These are phyloP conservation scores for Anethum foeniculum DNA, from an alignment of 140 eudicot species.

Conservation along the genomic window DNA sequence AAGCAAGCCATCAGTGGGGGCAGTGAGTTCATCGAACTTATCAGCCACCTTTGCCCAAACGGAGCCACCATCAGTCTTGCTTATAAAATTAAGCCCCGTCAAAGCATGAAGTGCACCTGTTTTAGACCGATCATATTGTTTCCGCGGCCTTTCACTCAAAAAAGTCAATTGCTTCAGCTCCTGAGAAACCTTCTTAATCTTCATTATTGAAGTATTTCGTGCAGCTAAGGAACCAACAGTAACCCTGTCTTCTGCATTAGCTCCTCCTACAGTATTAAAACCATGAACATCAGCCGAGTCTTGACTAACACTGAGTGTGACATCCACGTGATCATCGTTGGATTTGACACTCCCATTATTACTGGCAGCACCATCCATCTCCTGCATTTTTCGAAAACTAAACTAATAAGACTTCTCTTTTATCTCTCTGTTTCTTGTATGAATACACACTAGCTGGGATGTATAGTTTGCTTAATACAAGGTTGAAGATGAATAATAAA, in stretches of 20 bases:
- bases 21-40: slow-evolving; percentile 45
- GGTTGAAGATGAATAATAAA: too few species aligned
- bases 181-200: slow-evolving; percentile 56
- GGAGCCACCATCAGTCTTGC: slow-evolving; percentile 52
- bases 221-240: slow-evolving; percentile 46
- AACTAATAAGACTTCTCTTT: neutral
- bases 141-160: slow-evolving; percentile 26
- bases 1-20: slow-evolving; percentile 40
- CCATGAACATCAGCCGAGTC: slow-evolving; percentile 81
- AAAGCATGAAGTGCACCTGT: slow-evolving; percentile 57
- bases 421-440: neutral
- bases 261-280: slow-evolving; percentile 53
- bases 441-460: neutral
- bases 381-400: neutral
- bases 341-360: neutral
- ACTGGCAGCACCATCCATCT: slow-evolving; percentile 3
- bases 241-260: slow-evolving; percentile 44
- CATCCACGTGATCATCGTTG: slow-evolving; percentile 44
- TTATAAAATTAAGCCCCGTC: slow-evolving; percentile 53
- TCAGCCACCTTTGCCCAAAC: slow-evolving; percentile 62
- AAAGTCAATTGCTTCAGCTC: slow-evolving; percentile 59
- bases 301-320: slow-evolving; percentile 77
- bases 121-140: slow-evolving; percentile 41
- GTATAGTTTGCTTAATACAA: too few species aligned
- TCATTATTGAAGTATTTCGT: slow-evolving; percentile 40